These are phyloP conservation scores for Magnolia sinica DNA, from an alignment of 164 flowering plant genomes.

Conservation along the genomic window DNA sequence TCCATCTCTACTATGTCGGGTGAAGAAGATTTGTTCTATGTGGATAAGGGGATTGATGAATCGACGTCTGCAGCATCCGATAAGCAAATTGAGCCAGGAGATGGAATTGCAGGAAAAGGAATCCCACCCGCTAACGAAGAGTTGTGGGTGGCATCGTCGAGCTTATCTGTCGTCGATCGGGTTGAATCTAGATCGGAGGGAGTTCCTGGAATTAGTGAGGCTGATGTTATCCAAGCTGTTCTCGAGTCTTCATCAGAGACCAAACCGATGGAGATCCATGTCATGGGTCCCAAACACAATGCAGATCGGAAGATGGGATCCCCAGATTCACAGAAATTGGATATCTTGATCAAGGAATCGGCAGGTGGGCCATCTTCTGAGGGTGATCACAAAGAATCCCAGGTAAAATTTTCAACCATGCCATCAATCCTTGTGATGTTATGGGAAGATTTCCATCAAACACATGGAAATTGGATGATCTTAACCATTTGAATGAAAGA, in stretches of 20 bases:
- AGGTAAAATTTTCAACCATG: slow-evolving; percentile 27
- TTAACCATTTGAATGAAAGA: not conserved
- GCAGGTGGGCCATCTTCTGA: slow-evolving; percentile 14
- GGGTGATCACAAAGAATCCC: slow-evolving; percentile 21
- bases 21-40: slow-evolving; percentile 15
- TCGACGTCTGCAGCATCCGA: slow-evolving; percentile 31
- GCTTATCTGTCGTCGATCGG: slow-evolving; percentile 22
- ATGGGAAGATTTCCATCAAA: not conserved
- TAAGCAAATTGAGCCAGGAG: slow-evolving; percentile 28
- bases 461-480: not conserved
- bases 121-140: slow-evolving; percentile 19
- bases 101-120: slow-evolving; percentile 19
- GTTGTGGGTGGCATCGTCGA: slow-evolving; percentile 14
- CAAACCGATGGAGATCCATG: not conserved
- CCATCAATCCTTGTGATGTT: not conserved
- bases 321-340: not conserved
- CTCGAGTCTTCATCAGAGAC: slow-evolving; percentile 15
- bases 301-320: slow-evolving; percentile 14
- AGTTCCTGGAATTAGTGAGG: slow-evolving; percentile 16
- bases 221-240: slow-evolving; percentile 13
- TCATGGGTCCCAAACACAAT: not conserved
- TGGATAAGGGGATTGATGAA: slow-evolving; percentile 15
- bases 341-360: not conserved
- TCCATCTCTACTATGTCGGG: slow-evolving; percentile 22
- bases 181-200: slow-evolving; percentile 18